Conservation (phyloP, 2,329 filamentous ascomycete genomes). For the Ophiosphaerella herpotricha region DNA sequence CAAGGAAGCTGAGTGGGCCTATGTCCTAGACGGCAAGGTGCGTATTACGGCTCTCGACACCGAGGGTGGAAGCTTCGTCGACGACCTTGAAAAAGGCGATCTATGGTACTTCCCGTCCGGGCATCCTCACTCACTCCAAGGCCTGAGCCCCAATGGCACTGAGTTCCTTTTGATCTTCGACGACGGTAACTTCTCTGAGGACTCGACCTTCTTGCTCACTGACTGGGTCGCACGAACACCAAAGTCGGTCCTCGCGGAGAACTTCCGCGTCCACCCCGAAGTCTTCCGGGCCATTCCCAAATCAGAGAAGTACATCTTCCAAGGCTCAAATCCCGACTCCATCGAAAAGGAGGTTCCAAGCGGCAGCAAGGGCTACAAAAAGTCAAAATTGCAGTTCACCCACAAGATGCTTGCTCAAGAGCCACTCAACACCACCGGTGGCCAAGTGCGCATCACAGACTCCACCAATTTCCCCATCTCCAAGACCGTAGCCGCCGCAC, state of each 20-base stretch:
- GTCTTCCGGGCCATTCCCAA: constrained; percentile 71
- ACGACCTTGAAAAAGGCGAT: constrained; percentile 76
- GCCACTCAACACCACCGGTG: constrained; percentile 68
- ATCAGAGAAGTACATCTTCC: constrained; percentile 76
- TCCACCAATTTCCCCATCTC: constrained; percentile 77
- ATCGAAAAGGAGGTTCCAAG: constrained; percentile 69
- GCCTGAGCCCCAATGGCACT: constrained; percentile 67
- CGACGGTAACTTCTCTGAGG: constrained; percentile 63
- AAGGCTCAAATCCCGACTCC: constrained; percentile 66
- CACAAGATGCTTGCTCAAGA: constrained; percentile 73
- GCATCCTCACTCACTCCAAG: constrained; percentile 77
- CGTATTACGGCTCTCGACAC: constrained; percentile 75
- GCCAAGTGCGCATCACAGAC: constrained; percentile 74
- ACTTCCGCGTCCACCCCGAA: constrained; percentile 73
- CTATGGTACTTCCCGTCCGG: constrained; percentile 82
- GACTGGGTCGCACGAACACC: constrained; percentile 77
- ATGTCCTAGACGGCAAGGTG: constrained; percentile 71
- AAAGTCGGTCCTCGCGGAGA: constrained; percentile 72
- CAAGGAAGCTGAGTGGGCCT: constrained; percentile 79
- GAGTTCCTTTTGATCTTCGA: constrained; percentile 69
- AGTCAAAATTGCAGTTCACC: constrained; percentile 70
- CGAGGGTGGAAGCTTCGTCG: constrained; percentile 76
- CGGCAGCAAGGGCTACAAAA: constrained; percentile 62
- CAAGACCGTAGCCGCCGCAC: constrained; percentile 72
- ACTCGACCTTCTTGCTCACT: constrained; percentile 73